Conservation (phyloP, 345 rosid species). For the Brassica incana region DNA sequence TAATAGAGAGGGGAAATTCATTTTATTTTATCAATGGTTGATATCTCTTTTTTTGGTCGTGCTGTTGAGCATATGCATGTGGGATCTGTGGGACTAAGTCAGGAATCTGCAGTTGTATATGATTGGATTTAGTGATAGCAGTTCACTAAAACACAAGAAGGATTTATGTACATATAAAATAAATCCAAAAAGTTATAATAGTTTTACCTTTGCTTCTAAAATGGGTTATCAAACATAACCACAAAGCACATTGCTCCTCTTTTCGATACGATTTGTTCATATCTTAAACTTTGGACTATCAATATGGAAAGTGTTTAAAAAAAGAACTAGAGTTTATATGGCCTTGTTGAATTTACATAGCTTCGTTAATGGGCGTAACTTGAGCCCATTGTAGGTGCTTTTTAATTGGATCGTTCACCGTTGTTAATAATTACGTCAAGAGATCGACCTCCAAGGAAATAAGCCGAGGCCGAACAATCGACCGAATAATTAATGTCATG, state of each 20-base stretch:
- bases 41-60: background rate
- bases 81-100: conserved; percentile 9
- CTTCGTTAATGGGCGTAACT: background rate
- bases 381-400: background rate
- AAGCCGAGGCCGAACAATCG: conserved; percentile 1
- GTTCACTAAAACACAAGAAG: conserved; percentile 23
- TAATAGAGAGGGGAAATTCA: background rate
- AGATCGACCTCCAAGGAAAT: background rate
- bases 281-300: conserved; percentile 5
- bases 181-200: conserved; percentile 6
- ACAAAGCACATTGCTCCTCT: background rate
- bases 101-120: background rate
- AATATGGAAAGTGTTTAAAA: background rate
- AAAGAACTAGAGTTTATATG: background rate
- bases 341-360: background rate
- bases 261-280: conserved; percentile 9
- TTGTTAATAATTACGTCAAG: background rate
- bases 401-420: background rate
- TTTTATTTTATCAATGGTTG: conserved; percentile 6
- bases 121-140: conserved; percentile 15
- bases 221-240: conserved; percentile 8
- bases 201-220: conserved; percentile 2
- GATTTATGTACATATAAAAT: conserved; percentile 3
- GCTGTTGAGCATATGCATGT: conserved; percentile 26
- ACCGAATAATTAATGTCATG: background rate